Conservation (phyloP, 2,329 filamentous ascomycete genomes). For the Lecanicillium sp. region DNA sequence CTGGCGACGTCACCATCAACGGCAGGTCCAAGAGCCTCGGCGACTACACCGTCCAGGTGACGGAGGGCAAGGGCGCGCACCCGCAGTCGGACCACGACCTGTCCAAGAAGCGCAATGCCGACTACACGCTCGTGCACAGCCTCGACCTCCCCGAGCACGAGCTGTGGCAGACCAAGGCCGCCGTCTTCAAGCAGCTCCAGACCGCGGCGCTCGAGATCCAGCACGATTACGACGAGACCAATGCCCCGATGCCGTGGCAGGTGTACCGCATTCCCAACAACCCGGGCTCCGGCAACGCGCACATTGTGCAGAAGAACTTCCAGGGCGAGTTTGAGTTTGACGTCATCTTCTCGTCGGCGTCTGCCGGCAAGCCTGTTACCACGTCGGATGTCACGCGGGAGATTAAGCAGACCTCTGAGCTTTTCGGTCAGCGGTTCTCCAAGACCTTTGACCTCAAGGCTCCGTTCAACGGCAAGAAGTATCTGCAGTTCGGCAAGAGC, state of each 20-base stretch:
- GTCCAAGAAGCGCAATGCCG: conserved; percentile 62
- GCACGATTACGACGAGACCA: conserved; percentile 45
- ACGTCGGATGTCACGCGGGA: conserved; percentile 62
- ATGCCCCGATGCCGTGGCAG: conserved; percentile 78
- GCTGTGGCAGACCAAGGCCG: conserved; percentile 77
- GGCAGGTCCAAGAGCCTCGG: conserved; percentile 70
- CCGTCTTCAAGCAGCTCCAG: conserved; percentile 50
- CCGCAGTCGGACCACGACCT: conserved; percentile 59
- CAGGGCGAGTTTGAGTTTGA: conserved; percentile 90
- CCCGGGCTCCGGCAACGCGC: conserved; percentile 69
- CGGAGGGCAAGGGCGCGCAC: conserved; percentile 60
- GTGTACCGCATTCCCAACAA: conserved; percentile 71
- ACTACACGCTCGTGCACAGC: conserved; percentile 71
- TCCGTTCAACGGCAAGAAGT: conserved; percentile 69
- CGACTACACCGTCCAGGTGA: conserved; percentile 72
- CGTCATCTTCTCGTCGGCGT: conserved; percentile 78
- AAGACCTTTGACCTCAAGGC: conserved; percentile 60
- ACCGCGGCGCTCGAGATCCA: conserved; percentile 44
- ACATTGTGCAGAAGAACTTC: conserved; percentile 88
- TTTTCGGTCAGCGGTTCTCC: conserved; percentile 70
- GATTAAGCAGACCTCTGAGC: conserved; percentile 58
- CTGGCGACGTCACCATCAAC: conserved; percentile 59
- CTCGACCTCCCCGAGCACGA: conserved; percentile 58
- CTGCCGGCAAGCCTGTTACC: conserved; percentile 49
- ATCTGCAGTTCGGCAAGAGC: conserved; percentile 74